phyloP scores from a whole-genome alignment of 129 eudicot species.

The Lactuca sativa region DNA sequence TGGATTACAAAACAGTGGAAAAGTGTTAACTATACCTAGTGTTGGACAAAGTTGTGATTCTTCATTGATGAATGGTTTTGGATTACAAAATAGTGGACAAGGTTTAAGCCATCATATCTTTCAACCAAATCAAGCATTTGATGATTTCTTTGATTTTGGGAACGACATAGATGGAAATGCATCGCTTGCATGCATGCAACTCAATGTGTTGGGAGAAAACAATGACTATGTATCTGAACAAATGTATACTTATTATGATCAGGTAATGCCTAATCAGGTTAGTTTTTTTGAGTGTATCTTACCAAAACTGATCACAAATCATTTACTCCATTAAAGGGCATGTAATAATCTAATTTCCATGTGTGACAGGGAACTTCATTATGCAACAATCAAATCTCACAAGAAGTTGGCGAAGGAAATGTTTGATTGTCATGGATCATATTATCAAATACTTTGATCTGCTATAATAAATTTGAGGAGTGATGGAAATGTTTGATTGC shows the following conservation, averaged over 20 bases:
- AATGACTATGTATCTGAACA: background rate
- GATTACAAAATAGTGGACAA: background rate
- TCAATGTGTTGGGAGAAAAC: background rate
- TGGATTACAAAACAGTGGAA: background rate
- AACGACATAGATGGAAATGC: background rate
- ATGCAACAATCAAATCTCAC: background rate
- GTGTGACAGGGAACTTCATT: slow-evolving; percentile 2
- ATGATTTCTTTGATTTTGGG: background rate
- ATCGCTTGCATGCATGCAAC: slow-evolving; percentile 3
- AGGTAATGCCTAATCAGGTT: slow-evolving; percentile 6
- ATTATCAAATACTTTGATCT: background rate
- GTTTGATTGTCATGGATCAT: background rate
- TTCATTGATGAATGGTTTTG: background rate
- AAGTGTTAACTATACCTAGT: too few species aligned
- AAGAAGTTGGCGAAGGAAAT: background rate
- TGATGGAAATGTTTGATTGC: background rate
- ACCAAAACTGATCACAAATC: background rate
- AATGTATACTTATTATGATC: background rate
- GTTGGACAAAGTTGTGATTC: background rate
- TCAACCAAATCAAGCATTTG: background rate
- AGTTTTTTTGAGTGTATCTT: background rate
- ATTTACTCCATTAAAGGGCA: background rate
- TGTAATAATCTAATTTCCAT: background rate
- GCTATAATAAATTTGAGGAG: background rate
- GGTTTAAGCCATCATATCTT: background rate